phyloP scores from a whole-genome alignment of 2,329 filamentous ascomycete species.

The Claviceps sp. region DNA sequence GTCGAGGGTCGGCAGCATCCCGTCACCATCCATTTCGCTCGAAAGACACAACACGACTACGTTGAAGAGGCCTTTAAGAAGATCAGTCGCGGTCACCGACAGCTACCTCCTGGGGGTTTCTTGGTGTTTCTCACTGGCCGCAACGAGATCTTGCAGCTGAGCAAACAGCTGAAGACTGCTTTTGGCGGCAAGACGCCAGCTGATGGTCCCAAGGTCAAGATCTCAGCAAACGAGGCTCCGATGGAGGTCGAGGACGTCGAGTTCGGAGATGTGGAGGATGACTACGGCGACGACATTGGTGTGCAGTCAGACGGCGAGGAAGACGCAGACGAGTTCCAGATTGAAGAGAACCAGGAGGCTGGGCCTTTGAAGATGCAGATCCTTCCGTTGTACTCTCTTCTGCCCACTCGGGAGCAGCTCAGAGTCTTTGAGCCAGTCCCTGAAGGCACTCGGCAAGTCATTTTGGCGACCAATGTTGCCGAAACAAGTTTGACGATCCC shows the following conservation, averaged over 20 bases:
- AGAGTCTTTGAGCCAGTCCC: constrained; percentile 78
- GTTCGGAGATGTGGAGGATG: constrained; percentile 55
- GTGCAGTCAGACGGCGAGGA: constrained; percentile 44
- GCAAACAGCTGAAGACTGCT: constrained; percentile 60
- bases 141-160: constrained; percentile 77
- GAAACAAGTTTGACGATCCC: constrained; percentile 97
- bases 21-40: constrained; percentile 79
- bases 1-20: constrained; percentile 86
- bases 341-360: constrained; percentile 45
- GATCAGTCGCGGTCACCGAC: constrained; percentile 73
- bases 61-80: constrained; percentile 83
- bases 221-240: constrained; percentile 64
- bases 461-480: constrained; percentile 90
- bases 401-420: constrained; percentile 83
- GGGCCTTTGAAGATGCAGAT: constrained; percentile 68
- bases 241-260: constrained; percentile 81
- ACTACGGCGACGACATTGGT: constrained; percentile 45
- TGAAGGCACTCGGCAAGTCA: constrained; percentile 69
- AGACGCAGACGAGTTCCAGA: constrained; percentile 50
- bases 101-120: constrained; percentile 81
- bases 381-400: constrained; percentile 83
- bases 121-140: constrained; percentile 91
- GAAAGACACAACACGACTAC: constrained; percentile 74
- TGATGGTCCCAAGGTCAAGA: constrained; percentile 53
- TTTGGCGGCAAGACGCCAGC: constrained; percentile 44